Conservation (phyloP, 257 asterid species). For the Marsdenia floribunda region DNA sequence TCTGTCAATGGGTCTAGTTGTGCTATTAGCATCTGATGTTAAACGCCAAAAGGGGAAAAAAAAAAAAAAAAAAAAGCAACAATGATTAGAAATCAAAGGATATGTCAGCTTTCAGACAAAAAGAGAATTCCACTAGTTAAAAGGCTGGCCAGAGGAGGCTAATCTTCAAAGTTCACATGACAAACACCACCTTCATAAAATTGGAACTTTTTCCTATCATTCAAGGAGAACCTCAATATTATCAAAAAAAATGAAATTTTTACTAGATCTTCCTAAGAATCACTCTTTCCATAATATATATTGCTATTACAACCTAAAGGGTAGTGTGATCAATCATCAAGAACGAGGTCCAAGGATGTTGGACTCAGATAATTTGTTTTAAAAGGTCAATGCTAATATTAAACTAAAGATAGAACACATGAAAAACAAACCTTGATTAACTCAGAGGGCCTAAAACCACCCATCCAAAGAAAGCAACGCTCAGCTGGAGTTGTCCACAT, state of each 20-base stretch:
- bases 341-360: background rate
- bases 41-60: background rate
- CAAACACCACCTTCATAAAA: background rate
- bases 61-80: background rate
- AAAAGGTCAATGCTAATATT: background rate
- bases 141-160: background rate
- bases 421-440: slow-evolving; percentile 57
- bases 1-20: slow-evolving; percentile 87
- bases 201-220: background rate
- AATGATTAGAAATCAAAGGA: background rate
- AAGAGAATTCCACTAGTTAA: background rate
- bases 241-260: background rate
- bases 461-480: slow-evolving; percentile 94
- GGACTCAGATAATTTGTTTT: background rate
- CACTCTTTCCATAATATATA: background rate
- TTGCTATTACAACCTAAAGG: background rate
- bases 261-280: background rate
- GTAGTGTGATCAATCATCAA: background rate
- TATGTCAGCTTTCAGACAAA: background rate
- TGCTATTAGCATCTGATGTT: slow-evolving; percentile 55
- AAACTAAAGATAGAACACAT: background rate
- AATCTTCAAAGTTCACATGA: background rate
- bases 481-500: slow-evolving; percentile 89
- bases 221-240: background rate
- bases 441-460: slow-evolving; percentile 89